Evolutionary conservation across 2,329 filamentous ascomycete genomes (phyloP), one percentile per base, ranked within the genome.

Genomic region (Fusarium paranaense): DNA sequence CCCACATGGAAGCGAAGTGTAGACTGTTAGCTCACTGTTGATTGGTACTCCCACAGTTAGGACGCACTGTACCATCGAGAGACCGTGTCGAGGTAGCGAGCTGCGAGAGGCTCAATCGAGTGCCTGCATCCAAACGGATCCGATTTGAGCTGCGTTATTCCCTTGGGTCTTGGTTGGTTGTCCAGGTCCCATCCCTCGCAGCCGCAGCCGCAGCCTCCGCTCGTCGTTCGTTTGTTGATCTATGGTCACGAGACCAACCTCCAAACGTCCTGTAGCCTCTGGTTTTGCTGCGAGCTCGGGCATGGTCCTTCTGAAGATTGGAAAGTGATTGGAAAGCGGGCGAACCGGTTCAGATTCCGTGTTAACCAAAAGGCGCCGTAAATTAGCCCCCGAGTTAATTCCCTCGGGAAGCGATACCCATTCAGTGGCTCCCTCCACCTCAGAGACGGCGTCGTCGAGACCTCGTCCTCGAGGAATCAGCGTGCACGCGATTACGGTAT

Each of bases 401-500:
- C 35, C 52, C 56, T 67, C 54, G 59, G 58, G 52, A 47, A 66
- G 47, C 47, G 45, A 63, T 59, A 37, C 9, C 61, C 58, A 33
- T 27, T 40, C 13, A 63, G 42, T 67, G 67, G 60, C 52, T 59
- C 68, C 65, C 67, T 62, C 63, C 71, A 67, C 57, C 35, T 54
- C 32, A 61, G 47, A 69, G 66, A 66, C 66, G 58, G 67, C 61
- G 64, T 56, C 42, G 62, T 64, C 54, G 56, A 47, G 30, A 45
- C 25, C 30, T 30, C 52, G 37, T 33, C 62, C 62, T 30, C 9
- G 63, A 68, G 59, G 72, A 78, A 78, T 76, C 73, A 78, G 62
- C 64, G 66, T 40, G 37, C 62, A 56, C 38, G 30, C 52, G 40
- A 73, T 76, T 76, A 70, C 66, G 65, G 63, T 52, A 40, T 42